phyloP scores from a whole-genome alignment of 2,329 filamentous ascomycete genomes.

The Alternaria triticina region DNA sequence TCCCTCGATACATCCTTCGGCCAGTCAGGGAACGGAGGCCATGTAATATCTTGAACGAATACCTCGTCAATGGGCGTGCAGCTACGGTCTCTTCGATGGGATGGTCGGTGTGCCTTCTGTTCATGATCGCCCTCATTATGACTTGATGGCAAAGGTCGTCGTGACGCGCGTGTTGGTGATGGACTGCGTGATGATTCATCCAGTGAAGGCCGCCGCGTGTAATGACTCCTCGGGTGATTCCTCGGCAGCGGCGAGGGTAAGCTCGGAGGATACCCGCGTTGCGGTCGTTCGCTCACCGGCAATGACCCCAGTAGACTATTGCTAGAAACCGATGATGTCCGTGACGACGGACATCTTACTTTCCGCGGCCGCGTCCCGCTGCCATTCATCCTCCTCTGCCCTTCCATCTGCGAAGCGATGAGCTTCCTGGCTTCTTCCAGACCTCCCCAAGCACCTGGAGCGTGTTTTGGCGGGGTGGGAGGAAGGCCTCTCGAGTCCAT shows the following conservation, averaged over 20 bases:
- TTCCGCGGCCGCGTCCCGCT: not conserved
- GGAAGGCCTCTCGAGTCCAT: no score
- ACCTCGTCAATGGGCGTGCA: not conserved
- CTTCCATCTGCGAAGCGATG: not conserved
- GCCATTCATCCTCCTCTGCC: not conserved
- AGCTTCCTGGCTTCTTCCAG: not conserved
- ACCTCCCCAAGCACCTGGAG: not conserved
- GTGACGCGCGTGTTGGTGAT: not conserved
- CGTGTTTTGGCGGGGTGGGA: not conserved
- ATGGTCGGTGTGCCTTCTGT: not conserved
- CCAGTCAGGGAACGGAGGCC: not conserved
- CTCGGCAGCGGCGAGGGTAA: not conserved
- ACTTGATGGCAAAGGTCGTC: not conserved
- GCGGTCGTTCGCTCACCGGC: not conserved
- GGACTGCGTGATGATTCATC: not conserved
- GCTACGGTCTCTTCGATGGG: not conserved
- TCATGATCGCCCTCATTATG: not conserved
- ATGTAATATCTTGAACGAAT: not conserved
- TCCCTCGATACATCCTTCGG: not conserved
- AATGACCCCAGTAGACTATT: not conserved
- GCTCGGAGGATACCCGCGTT: not conserved
- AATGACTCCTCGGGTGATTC: not conserved
- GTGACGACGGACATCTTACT: not conserved
- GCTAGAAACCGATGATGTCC: not conserved
- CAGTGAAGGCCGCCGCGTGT: not conserved